These are phyloP conservation scores for Hanseniaspora sp. DNA, from an alignment of 1,139 yeast species.

Conservation along the genomic window DNA sequence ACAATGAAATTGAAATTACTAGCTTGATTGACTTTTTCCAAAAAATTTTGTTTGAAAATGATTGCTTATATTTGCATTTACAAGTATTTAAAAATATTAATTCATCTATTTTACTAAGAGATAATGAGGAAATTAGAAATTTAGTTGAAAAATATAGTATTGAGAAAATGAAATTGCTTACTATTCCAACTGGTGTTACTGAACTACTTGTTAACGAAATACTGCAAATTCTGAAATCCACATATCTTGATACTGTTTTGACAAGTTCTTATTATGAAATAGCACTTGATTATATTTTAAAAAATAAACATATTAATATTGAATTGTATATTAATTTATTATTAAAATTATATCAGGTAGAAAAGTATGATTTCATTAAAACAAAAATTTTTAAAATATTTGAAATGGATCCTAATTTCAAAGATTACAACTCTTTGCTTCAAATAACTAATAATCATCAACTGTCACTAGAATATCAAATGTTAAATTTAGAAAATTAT, in stretches of 20 bases:
- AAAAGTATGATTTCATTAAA: slow-evolving; percentile 11
- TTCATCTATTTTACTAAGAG: neutral
- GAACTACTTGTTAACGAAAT: slow-evolving; percentile 2
- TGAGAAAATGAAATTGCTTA: neutral
- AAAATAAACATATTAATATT: neutral
- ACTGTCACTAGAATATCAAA: neutral
- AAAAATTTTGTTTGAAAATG: neutral
- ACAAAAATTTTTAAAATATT: slow-evolving; percentile 7
- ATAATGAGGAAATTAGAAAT: neutral
- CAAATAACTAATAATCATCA: neutral
- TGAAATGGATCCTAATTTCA: neutral
- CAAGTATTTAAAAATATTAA: slow-evolving; percentile 5
- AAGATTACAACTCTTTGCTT: neutral
- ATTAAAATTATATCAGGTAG: neutral
- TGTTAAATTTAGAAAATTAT: neutral
- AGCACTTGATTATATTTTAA: slow-evolving; percentile 1
- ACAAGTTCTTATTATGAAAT: slow-evolving; percentile 1
- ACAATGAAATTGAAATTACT: neutral
- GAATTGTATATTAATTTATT: neutral
- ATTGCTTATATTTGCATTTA: slow-evolving; percentile 4
- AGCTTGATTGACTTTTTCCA: neutral
- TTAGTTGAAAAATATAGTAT: neutral
- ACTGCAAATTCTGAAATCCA: neutral
- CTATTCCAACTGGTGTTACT: neutral
- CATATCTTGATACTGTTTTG: neutral